These are phyloP conservation scores for Globisporangium barbulae DNA, from an alignment of 352 stramenopile species.

Conservation along the genomic window DNA sequence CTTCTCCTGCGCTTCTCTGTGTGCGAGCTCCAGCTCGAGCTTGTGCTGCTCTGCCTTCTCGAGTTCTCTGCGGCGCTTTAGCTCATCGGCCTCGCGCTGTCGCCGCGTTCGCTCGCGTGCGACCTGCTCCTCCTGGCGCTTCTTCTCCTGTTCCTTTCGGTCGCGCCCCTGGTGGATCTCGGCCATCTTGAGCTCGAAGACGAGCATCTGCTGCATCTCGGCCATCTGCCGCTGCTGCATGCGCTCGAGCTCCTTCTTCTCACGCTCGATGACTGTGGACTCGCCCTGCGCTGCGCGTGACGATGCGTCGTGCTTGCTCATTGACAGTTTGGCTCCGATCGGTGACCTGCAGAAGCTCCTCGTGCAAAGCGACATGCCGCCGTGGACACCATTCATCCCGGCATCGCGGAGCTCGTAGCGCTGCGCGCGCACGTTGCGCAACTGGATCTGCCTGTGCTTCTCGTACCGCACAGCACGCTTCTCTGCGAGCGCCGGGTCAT, in stretches of 20 bases:
- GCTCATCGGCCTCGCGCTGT: constrained; percentile 56
- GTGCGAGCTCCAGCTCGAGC: constrained; percentile 40
- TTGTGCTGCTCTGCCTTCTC: constrained; percentile 51
- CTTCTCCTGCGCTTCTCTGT: constrained; percentile 35
- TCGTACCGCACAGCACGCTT: constrained; percentile 66
- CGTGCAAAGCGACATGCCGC: constrained; percentile 47
- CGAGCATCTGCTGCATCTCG: constrained; percentile 72
- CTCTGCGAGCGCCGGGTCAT: constrained; percentile 35
- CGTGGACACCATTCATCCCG: constrained; percentile 36
- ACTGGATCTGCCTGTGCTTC: constrained; percentile 44
- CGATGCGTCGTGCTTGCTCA: constrained; percentile 14
- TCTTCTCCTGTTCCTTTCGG: constrained; percentile 45
- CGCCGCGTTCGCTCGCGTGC: constrained; percentile 34
- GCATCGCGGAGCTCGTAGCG: constrained; percentile 60
- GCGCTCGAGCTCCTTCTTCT: constrained; percentile 67
- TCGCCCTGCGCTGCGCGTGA: constrained; percentile 24
- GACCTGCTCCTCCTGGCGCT: constrained; percentile 38
- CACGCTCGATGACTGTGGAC: constrained; percentile 57
- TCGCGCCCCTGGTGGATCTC: constrained; percentile 53
- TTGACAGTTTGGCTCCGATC: constrained; percentile 27
- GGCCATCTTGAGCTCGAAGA: constrained; percentile 62
- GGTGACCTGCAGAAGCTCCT: constrained; percentile 61
- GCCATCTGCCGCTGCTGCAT: constrained; percentile 62
- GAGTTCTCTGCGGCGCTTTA: constrained; percentile 40
- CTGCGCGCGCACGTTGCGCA: constrained; percentile 46